A percentile compares a stretch with the other conserved stretches of the same genome.
phyloP scores from a whole-genome alignment of 345 rosid genomes.

The Murraya koenigii region DNA sequence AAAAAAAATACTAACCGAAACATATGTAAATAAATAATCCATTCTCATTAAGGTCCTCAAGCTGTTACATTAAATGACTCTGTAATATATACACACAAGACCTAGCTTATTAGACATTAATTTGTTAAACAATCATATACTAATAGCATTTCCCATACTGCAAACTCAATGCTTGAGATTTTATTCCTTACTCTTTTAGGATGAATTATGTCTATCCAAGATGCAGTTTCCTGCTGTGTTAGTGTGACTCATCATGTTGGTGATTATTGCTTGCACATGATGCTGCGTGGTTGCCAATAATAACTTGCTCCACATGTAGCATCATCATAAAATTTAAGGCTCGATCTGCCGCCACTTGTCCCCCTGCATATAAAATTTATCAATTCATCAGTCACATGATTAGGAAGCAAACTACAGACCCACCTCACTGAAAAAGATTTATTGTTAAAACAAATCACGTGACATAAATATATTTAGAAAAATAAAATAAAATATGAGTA shows the following conservation, averaged over 20 bases:
- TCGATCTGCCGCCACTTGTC: neutral
- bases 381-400: neutral
- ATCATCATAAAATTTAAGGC: neutral
- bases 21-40: no score
- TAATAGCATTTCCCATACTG: neutral
- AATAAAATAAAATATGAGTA: no score
- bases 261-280: neutral
- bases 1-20: no score
- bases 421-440: neutral
- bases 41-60: no score
- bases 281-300: neutral
- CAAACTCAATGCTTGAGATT: neutral
- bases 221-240: neutral
- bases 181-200: neutral
- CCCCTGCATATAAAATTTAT: neutral
- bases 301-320: neutral
- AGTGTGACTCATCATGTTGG: neutral
- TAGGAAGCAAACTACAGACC: neutral
- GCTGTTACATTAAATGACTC: no score
- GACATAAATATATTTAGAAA: no score
- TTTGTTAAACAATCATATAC: neutral
- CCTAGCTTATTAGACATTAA: neutral
- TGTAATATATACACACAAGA: no score
- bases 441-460: neutral
- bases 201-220: conserved; percentile 7